These are phyloP conservation scores for Biscutella laevigata DNA, from an alignment of 441 rosid species.

Conservation along the genomic window DNA sequence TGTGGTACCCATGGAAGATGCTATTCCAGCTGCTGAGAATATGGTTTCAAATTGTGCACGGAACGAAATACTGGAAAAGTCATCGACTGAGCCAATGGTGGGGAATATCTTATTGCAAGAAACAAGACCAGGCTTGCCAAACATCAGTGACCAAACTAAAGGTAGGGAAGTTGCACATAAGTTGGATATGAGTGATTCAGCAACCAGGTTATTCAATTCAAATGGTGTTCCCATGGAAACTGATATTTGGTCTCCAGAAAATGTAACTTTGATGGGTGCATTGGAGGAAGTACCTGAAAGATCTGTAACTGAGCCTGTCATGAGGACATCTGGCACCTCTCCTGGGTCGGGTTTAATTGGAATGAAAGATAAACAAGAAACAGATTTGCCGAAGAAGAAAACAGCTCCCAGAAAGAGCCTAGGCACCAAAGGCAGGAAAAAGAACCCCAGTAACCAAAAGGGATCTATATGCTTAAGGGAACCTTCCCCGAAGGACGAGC, in stretches of 20 bases:
- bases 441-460: slow-evolving; percentile 34
- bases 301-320: slow-evolving; percentile 24
- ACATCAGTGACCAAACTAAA: slow-evolving; percentile 4
- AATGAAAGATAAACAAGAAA: slow-evolving; percentile 22
- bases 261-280: not conserved
- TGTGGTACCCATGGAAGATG: slow-evolving; percentile 6
- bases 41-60: not conserved
- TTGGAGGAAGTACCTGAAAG: slow-evolving; percentile 28
- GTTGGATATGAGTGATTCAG: slow-evolving; percentile 19
- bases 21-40: slow-evolving; percentile 10
- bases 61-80: not conserved
- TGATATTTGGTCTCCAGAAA: slow-evolving; percentile 6
- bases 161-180: slow-evolving; percentile 13
- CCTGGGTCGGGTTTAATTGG: slow-evolving; percentile 23
- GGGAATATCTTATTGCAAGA: slow-evolving; percentile 8
- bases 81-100: slow-evolving; percentile 10
- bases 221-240: slow-evolving; percentile 9
- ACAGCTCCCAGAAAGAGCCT: slow-evolving; percentile 40
- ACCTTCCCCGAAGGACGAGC: slow-evolving; percentile 26
- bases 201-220: slow-evolving; percentile 14
- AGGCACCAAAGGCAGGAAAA: slow-evolving; percentile 41
- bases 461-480: slow-evolving; percentile 52
- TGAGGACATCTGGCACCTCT: slow-evolving; percentile 19
- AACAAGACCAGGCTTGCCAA: slow-evolving; percentile 13
- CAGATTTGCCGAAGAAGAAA: slow-evolving; percentile 39